phyloP scores from a whole-genome alignment of 495 filamentous ascomycete species.

The Penicillium antarcticum region DNA sequence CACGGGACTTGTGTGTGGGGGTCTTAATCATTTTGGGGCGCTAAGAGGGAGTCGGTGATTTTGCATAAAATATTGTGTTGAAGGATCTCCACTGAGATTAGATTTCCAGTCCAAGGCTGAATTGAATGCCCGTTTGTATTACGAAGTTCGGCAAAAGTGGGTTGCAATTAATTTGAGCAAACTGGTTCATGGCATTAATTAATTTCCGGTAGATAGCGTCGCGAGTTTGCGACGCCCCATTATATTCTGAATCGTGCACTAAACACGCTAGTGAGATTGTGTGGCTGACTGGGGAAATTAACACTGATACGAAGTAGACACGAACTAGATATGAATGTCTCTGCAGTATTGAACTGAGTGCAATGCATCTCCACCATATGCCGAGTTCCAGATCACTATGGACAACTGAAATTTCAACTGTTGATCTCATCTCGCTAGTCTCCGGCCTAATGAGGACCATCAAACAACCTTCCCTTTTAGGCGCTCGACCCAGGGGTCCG shows the following conservation, averaged over 20 bases:
- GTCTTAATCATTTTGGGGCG: slow-evolving; percentile 22
- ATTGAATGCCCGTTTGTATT: background rate
- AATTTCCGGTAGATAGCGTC: background rate
- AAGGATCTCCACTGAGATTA: background rate
- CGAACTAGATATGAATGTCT: background rate
- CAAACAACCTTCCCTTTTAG: slow-evolving; percentile 3
- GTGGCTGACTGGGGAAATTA: slow-evolving; percentile 5
- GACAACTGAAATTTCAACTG: background rate
- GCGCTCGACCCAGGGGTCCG: slow-evolving; percentile 4
- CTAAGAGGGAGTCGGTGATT: slow-evolving; percentile 4
- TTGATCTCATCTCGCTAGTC: slow-evolving; percentile 8
- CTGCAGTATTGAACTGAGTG: too few species aligned
- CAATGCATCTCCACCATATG: too few species aligned
- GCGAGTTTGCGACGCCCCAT: background rate
- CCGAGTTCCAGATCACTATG: too few species aligned
- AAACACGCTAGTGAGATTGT: background rate
- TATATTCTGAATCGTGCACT: background rate
- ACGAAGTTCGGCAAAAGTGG: background rate
- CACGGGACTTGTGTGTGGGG: slow-evolving; percentile 45
- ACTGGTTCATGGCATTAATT: slow-evolving; percentile 3
- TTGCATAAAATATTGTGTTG: background rate
- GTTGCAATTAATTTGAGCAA: background rate
- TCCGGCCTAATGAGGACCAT: slow-evolving; percentile 1
- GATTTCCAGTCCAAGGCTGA: background rate
- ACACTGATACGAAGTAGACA: background rate